These are phyloP conservation scores for Nitzschia sp. DNA, from an alignment of 108 stramenopile species.

Conservation along the genomic window DNA sequence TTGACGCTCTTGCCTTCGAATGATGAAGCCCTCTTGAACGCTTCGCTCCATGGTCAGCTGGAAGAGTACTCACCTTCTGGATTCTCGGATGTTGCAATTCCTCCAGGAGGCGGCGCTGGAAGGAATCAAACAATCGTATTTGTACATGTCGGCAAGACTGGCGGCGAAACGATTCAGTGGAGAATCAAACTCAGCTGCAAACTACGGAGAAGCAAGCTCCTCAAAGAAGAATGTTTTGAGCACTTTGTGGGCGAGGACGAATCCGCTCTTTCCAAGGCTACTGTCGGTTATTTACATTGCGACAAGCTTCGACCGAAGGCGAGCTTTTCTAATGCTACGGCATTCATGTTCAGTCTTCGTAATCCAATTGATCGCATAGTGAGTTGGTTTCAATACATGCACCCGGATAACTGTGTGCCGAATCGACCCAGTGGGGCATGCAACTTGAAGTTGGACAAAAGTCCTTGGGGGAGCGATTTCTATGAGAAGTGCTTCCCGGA, in stretches of 20 bases:
- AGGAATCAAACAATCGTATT: constrained; percentile 24
- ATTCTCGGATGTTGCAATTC: too few species aligned
- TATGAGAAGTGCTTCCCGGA: constrained; percentile 35
- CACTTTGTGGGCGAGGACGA: constrained; percentile 7
- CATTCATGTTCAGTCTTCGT: constrained; percentile 33
- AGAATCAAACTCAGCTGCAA: constrained; percentile 29
- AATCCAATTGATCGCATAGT: constrained; percentile 36
- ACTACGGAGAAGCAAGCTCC: constrained; percentile 2
- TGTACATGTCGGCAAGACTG: constrained; percentile 48
- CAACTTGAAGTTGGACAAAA: constrained; percentile 25
- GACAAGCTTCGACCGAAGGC: constrained; percentile 5
- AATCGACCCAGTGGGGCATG: constrained; percentile 28
- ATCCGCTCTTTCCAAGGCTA: constrained; percentile 7
- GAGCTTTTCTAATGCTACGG: constrained; percentile 3
- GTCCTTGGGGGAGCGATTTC: constrained; percentile 32
- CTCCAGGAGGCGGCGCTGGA: too few species aligned
- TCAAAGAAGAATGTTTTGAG: constrained; percentile 15
- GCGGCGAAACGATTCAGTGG: constrained; percentile 46
- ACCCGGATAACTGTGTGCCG: constrained; percentile 31
- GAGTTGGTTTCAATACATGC: constrained; percentile 41
- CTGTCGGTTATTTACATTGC: constrained; percentile 31
- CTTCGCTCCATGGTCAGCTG: background rate
- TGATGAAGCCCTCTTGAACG: background rate
- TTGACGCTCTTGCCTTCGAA: background rate
- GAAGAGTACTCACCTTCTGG: background rate